These are phyloP conservation scores for Yamadazyma conglobata DNA, from an alignment of 1,139 yeast genomes.

Conservation along the genomic window DNA sequence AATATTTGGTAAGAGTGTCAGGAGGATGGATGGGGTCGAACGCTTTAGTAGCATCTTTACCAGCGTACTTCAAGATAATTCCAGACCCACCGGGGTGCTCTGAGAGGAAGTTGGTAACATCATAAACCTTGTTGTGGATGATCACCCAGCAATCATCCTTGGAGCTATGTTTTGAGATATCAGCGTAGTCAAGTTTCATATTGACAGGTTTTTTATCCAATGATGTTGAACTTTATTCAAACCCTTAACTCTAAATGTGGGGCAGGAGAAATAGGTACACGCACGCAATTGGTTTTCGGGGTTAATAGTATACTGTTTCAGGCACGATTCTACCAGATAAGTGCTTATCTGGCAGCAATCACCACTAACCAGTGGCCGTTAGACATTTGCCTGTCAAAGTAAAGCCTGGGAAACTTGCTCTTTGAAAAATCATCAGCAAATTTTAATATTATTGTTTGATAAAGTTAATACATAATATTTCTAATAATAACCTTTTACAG, in stretches of 20 bases:
- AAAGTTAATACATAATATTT: too few species aligned
- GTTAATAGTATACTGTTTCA: too few species aligned
- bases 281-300: too few species aligned
- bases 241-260: conserved; percentile 1
- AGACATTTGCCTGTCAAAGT: too few species aligned
- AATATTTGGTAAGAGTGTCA: conserved; percentile 57
- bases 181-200: conserved; percentile 11
- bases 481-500: too few species aligned
- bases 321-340: too few species aligned
- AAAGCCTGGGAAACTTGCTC: too few species aligned
- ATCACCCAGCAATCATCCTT: conserved; percentile 54
- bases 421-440: too few species aligned
- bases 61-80: conserved; percentile 52
- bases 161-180: conserved; percentile 35
- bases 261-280: too few species aligned
- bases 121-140: conserved; percentile 50
- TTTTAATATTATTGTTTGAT: too few species aligned
- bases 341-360: too few species aligned
- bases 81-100: conserved; percentile 57
- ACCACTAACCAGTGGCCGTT: too few species aligned
- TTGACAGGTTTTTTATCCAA: background rate
- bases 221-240: conserved; percentile 1
- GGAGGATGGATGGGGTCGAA: conserved; percentile 81
- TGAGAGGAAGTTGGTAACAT: conserved; percentile 45
- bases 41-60: conserved; percentile 57